Evolutionary conservation across 352 stramenopile species (phyloP).

Genomic region (Elongisporangium prolatum): DNA sequence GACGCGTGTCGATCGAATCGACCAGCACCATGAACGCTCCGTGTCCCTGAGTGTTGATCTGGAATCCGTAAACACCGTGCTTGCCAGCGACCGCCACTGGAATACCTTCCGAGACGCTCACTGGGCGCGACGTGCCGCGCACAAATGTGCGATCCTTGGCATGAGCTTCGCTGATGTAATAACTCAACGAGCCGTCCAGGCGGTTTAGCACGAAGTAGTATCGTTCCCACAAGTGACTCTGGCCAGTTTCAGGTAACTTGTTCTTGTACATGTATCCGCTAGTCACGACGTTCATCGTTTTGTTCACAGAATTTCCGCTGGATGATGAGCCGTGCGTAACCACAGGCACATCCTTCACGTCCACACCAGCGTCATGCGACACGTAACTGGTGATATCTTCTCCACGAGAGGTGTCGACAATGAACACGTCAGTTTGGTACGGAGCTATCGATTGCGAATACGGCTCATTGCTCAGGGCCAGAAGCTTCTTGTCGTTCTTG

Average conservation of each 20-base stretch:
- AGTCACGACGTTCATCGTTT: conserved; percentile 58
- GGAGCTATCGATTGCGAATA: conserved; percentile 44
- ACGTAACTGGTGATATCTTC: conserved; percentile 82
- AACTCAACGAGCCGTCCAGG: conserved; percentile 65
- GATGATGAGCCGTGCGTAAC: conserved; percentile 9
- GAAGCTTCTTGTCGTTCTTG: conserved; percentile 64
- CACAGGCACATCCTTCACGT: conserved; percentile 49
- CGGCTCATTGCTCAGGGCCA: conserved; percentile 70
- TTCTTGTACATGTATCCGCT: conserved; percentile 89
- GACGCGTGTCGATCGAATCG: conserved; percentile 78
- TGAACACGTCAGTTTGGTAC: conserved; percentile 60
- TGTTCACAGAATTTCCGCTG: conserved; percentile 18
- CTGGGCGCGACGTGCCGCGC: conserved; percentile 64
- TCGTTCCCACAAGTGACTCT: conserved; percentile 79
- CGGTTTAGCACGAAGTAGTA: conserved; percentile 85
- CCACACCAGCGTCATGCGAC: conserved; percentile 65
- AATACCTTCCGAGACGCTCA: conserved; percentile 81
- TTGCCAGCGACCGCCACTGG: conserved; percentile 63
- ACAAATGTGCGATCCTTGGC: conserved; percentile 83
- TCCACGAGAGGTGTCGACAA: conserved; percentile 75
- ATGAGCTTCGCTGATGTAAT: conserved; percentile 84
- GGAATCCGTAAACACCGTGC: conserved; percentile 74
- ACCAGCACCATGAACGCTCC: conserved; percentile 82
- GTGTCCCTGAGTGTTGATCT: conserved; percentile 85
- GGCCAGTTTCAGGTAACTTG: conserved; percentile 77